Evolutionary conservation across 108 stramenopile genomes (phyloP).

Genomic region (Skeletonema marinoi): DNA sequence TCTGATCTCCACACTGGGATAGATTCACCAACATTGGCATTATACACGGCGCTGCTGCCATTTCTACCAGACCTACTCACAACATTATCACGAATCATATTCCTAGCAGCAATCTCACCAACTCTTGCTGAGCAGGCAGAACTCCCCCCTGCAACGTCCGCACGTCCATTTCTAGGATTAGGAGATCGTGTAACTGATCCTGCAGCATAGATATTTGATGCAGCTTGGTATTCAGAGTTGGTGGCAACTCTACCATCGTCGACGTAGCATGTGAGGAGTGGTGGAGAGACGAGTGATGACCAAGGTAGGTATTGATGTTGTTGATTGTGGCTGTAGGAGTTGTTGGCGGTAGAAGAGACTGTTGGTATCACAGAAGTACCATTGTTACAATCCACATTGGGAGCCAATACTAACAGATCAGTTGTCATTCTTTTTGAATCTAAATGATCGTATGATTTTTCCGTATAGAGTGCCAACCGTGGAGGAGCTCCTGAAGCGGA

Average conservation of each 20-base stretch:
- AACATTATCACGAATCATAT: constrained; percentile 64
- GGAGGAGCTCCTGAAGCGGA: background rate
- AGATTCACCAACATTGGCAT: constrained; percentile 39
- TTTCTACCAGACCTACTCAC: background rate
- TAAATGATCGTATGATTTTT: constrained; percentile 79
- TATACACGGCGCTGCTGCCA: background rate
- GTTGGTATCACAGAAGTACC: constrained; percentile 61
- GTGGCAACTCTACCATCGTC: constrained; percentile 79
- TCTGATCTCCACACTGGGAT: constrained; percentile 84
- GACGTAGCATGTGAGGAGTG: constrained; percentile 67
- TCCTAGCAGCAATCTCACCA: constrained; percentile 71
- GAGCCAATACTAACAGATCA: constrained; percentile 74
- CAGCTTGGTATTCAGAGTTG: constrained; percentile 67
- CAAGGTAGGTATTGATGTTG: constrained; percentile 25
- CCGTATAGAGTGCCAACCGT: constrained; percentile 69
- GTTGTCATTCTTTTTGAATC: constrained; percentile 54
- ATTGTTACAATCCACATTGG: constrained; percentile 63
- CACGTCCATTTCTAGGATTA: constrained; percentile 65
- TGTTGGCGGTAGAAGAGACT: constrained; percentile 31
- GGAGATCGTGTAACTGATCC: constrained; percentile 84
- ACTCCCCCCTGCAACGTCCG: constrained; percentile 77
- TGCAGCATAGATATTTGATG: constrained; percentile 75
- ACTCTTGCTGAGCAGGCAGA: constrained; percentile 61
- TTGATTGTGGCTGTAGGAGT: constrained; percentile 30
- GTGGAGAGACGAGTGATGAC: constrained; percentile 56